A percentile compares a stretch with the other conserved stretches of the same genome.
phyloP scores from a whole-genome alignment of 2,329 filamentous ascomycete species.

The Trichoderma afroharzianum region DNA sequence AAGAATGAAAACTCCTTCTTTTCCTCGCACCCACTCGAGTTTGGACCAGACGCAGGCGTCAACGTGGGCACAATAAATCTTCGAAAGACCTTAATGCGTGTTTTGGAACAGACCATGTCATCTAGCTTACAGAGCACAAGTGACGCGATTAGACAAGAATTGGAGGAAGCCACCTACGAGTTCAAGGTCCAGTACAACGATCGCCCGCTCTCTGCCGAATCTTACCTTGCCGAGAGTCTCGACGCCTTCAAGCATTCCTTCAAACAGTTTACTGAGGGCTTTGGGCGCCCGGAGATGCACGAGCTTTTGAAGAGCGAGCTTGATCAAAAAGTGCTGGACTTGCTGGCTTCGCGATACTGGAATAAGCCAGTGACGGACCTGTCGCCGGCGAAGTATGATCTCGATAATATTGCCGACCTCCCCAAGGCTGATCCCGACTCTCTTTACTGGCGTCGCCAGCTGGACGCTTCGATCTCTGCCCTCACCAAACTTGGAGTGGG shows the following conservation, averaged over 20 bases:
- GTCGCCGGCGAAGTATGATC: constrained; percentile 60
- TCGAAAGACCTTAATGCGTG: constrained; percentile 94
- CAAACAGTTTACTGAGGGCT: constrained; percentile 85
- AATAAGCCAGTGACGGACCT: constrained; percentile 91
- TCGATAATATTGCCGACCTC: constrained; percentile 70
- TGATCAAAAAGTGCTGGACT: constrained; percentile 89
- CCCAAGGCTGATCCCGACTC: constrained; percentile 83
- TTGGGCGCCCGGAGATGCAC: constrained; percentile 84
- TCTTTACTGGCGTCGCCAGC: constrained; percentile 87
- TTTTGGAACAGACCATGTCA: constrained; percentile 96
- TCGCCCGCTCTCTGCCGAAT: constrained; percentile 87
- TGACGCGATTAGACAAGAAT: constrained; percentile 88
- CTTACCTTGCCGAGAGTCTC: constrained; percentile 90
- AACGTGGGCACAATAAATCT: constrained; percentile 80
- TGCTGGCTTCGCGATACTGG: constrained; percentile 93
- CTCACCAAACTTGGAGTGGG: constrained; percentile 94
- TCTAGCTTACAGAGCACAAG: constrained; percentile 83
- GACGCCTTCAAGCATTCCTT: constrained; percentile 98
- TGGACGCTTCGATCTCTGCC: constrained; percentile 85
- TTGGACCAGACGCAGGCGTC: constrained; percentile 68
- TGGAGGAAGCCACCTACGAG: constrained; percentile 95
- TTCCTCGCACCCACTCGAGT: constrained; percentile 75
- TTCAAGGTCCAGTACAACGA: constrained; percentile 99
- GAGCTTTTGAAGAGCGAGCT: constrained; percentile 87
- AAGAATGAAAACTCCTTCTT: constrained; percentile 90